Evolutionary conservation across 2,329 filamentous ascomycete genomes (phyloP).

Genomic region (Remersonia thermophila): DNA sequence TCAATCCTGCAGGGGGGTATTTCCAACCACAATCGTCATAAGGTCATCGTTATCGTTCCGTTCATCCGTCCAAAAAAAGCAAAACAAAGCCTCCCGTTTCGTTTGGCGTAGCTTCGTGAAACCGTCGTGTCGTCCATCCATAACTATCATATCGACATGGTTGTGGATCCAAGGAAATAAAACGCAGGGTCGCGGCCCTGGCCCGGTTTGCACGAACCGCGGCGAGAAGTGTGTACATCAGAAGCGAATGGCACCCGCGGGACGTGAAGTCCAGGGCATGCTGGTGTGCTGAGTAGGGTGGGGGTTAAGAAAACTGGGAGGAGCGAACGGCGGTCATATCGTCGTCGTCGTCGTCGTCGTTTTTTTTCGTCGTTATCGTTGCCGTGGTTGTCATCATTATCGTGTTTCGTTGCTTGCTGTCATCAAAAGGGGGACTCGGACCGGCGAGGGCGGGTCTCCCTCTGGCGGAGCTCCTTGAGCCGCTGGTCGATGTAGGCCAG

Average conservation of each 20-base stretch:
- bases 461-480: constrained; percentile 40
- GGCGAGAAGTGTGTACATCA: too few relatives aligned
- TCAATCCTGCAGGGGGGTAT: constrained; percentile 17
- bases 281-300: too few relatives aligned
- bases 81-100: too few relatives aligned
- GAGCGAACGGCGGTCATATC: too few relatives aligned
- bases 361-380: neutral
- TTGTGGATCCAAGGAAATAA: neutral
- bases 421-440: neutral
- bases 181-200: neutral
- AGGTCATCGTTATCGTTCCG: constrained; percentile 5
- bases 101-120: constrained; percentile 9
- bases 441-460: constrained; percentile 27
- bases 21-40: constrained; percentile 12
- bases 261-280: too few relatives aligned
- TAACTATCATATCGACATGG: neutral
- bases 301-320: too few relatives aligned
- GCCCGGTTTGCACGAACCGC: too few relatives aligned
- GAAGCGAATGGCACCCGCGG: too few relatives aligned
- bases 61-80: neutral
- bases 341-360: neutral
- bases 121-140: neutral
- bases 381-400: neutral
- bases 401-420: neutral
- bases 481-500: constrained; percentile 48